Percentiles rank a stretch among this genome's conserved stretches.
Conservation (phyloP, 305 asterid species). For the Fraxinus dipetala region DNA sequence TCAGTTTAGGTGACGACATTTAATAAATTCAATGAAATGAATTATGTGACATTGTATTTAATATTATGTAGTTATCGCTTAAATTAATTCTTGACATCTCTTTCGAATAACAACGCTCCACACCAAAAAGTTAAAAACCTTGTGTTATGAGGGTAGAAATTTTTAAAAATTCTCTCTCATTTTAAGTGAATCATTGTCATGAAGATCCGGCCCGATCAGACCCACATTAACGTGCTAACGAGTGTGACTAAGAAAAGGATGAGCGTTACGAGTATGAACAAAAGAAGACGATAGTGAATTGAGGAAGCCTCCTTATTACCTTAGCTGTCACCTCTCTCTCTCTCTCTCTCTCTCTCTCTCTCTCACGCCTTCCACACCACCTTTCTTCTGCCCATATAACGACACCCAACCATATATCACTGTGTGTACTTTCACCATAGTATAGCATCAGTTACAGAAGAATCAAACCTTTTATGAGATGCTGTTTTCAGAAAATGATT, state of each 20-base stretch:
- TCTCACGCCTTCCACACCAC: constrained; percentile 31
- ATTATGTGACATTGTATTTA: no score
- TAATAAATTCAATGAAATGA: no score
- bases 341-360: background rate
- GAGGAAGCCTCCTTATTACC: background rate
- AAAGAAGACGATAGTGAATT: background rate
- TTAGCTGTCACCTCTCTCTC: constrained; percentile 7
- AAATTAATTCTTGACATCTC: no score
- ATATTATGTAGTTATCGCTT: no score
- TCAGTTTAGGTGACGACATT: no score
- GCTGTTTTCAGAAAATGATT: constrained; percentile 4
- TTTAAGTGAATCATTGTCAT: background rate
- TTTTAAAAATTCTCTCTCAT: no score
- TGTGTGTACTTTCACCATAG: constrained; percentile 5
- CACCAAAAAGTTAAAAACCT: background rate
- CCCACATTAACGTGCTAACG: background rate
- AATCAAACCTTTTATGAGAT: constrained; percentile 14
- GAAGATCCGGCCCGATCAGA: background rate
- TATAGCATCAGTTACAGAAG: background rate
- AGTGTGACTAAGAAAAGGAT: constrained; percentile 24
- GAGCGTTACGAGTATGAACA: background rate
- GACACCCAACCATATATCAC: constrained; percentile 17
- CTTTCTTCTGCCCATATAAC: constrained; percentile 18
- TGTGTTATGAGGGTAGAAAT: background rate
- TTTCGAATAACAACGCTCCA: no score